Base-by-base conservation (phyloP, 805 yeast species). In the Cyberlindnera subsufficiens region DNA sequence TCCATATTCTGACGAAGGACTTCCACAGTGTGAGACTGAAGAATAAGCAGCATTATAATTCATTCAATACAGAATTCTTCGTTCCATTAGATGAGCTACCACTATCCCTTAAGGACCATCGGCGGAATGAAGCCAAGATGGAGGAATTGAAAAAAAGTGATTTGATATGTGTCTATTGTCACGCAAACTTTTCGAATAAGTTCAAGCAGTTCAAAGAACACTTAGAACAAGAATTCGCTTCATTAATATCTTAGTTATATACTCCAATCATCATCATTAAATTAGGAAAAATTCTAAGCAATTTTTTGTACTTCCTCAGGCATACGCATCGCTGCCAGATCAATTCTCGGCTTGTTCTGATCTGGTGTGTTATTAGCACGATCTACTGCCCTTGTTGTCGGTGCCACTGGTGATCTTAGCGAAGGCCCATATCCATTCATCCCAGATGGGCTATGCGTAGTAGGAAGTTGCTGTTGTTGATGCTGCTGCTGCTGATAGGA, bases 1-100 rank as follows among this genome's bases (percentile, higher is more conserved):
- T 86, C 16, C 95, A 86, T 63, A 77, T 86, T 19, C 68, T 86
- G 38, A 78, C 89, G 0, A 67, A 64, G 38, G 95, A 86, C 59
- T 73, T 82, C 53, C 53, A 66, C 49, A 75, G 85, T 9, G 63
- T 63, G 0, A 54, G 67, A 20, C 43, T 86, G 64, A 86, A 84
- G 58, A 67, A 78, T 51, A 75, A 72, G 45, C 71, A 68, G 42
- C 95, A 86, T 59, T 86, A 77, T 59, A 80, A 80, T 55, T 80
- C 89, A 3, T 86, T 86, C 62, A 79, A 69, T 17, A 77, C 89
- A 0, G 52, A 53, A 0, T 86, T 86, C 56, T 85, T 86, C 44
- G 77, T 84, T 1, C 63, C 65, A 0, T 77, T 81, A 57, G 71
- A 68, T 2, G 66, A 65, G 15, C 58, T 83, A 16, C 77, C 80